Percentiles rank a stretch among this genome's conserved stretches.
phyloP scores from a whole-genome alignment of 805 yeast species.

The Candida argentea region DNA sequence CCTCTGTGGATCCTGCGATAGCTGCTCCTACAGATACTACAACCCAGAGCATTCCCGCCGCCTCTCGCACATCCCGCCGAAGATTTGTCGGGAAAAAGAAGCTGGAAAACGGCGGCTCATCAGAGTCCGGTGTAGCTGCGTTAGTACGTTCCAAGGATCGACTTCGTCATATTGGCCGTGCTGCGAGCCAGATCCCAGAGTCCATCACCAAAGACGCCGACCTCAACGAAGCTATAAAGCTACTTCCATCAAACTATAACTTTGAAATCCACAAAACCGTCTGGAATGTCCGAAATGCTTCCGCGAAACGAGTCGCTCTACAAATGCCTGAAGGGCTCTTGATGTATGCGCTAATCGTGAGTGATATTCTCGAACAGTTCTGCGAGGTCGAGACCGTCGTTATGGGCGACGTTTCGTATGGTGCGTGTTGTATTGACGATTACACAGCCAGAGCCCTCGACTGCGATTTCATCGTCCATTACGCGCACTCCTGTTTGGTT shows the following conservation, averaged over 20 bases:
- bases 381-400: slow-evolving; percentile 80
- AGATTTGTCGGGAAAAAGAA: slow-evolving; percentile 51
- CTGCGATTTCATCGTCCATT: slow-evolving; percentile 91
- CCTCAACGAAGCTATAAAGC: slow-evolving; percentile 69
- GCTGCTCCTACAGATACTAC: too few relatives aligned
- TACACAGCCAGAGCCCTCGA: slow-evolving; percentile 87
- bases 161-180: slow-evolving; percentile 38
- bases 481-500: slow-evolving; percentile 94
- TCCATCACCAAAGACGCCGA: slow-evolving; percentile 75
- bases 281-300: slow-evolving; percentile 75
- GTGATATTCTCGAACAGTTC: slow-evolving; percentile 88
- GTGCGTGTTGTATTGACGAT: slow-evolving; percentile 98
- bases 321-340: slow-evolving; percentile 97
- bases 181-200: slow-evolving; percentile 79
- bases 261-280: slow-evolving; percentile 94
- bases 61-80: too few relatives aligned
- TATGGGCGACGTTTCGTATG: slow-evolving; percentile 98
- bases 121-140: slow-evolving; percentile 3
- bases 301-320: slow-evolving; percentile 76
- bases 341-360: slow-evolving; percentile 78
- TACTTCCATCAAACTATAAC: slow-evolving; percentile 85
- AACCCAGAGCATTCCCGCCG: background rate
- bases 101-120: slow-evolving; percentile 12
- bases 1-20: too few relatives aligned
- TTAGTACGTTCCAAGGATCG: slow-evolving; percentile 7